Base-by-base conservation (phyloP, 1,139 yeast species). In the Torulaspora globosa region DNA sequence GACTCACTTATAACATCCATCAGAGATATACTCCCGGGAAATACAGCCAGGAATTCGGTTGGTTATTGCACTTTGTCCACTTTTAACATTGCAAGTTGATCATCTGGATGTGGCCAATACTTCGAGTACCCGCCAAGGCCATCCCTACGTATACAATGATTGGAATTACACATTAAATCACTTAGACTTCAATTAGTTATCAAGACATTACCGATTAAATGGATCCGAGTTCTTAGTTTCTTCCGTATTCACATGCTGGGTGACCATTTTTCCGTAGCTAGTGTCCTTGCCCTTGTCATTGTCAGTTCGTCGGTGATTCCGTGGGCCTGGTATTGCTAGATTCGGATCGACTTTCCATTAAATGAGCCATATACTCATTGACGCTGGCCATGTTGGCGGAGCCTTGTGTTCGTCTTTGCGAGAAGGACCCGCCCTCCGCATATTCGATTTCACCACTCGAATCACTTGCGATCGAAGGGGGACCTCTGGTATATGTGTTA, bases 401-500 rank as follows among this genome's bases (percentile, higher is more conserved):
- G 27, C 44, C 47, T 30, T 42, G 34, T 21, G 46, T 32, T 21
- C 42, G 29, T 31, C 51, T 42, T 47, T 48, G 43, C 38, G 46
- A 30, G 43, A 45, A 39, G 50, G 52, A 36, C 49, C 51, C 39
- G 53, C 48, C 44, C 35, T 49, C 49, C 21, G 48, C 41, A 39
- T 44, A 39, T 18, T 42, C 52, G 9, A 50, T 55, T 4, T 51
- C 57, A 32, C 52, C 59, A 36, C 56, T 53, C 7, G 64, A 56
- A 39, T 51, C 59, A 35, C 59, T 51, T 5, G 60, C 53, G 19
- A 61, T 45, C 2, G 66, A 61, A 6, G 68, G 67, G 6, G 66
- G 65, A 2, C 67, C 66, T 30, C 63, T 52, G 24, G 49, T 53
- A 44, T 59, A 54, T 3, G 65, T 54, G 14, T 59, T 59, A 14